A percentile compares a stretch with the other conserved stretches of the same genome.
phyloP scores from a whole-genome alignment of 345 rosid species.

The Draba incana region DNA sequence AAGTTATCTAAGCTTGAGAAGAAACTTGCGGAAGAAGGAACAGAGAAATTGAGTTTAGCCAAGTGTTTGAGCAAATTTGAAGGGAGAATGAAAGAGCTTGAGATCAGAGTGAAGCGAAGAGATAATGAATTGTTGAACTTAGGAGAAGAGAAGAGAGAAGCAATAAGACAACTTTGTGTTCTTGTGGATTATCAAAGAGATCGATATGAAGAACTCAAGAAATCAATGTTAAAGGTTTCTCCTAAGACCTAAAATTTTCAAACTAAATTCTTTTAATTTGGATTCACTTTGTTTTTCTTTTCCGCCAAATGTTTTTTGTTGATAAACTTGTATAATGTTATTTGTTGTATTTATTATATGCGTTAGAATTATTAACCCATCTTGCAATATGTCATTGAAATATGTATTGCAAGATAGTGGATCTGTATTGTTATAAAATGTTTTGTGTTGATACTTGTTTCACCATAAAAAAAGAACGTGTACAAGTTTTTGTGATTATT shows the following conservation, averaged over 20 bases:
- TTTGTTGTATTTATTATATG: constrained; percentile 8
- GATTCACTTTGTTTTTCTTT: background rate
- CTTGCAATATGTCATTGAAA: background rate
- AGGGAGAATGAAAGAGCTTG: constrained; percentile 48
- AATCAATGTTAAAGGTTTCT: constrained; percentile 44
- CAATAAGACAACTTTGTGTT: constrained; percentile 89
- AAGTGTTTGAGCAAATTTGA: constrained; percentile 45
- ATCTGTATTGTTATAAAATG: constrained; percentile 13
- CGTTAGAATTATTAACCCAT: constrained; percentile 5
- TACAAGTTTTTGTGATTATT: too few relatives aligned
- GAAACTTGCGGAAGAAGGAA: constrained; percentile 47
- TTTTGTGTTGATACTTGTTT: background rate
- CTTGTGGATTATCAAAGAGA: constrained; percentile 78
- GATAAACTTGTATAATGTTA: background rate
- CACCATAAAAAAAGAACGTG: too few relatives aligned
- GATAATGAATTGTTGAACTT: constrained; percentile 51
- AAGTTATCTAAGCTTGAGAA: constrained; percentile 48
- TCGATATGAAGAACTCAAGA: constrained; percentile 60
- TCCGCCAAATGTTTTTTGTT: too few relatives aligned
- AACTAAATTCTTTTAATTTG: constrained; percentile 4
- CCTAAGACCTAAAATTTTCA: background rate
- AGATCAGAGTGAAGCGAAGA: constrained; percentile 48
- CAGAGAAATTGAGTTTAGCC: constrained; percentile 44
- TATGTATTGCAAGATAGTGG: constrained; percentile 18
- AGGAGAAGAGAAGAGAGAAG: constrained; percentile 89